phyloP scores from a whole-genome alignment of 352 stramenopile genomes.

The Phytopythium ostracodes region DNA sequence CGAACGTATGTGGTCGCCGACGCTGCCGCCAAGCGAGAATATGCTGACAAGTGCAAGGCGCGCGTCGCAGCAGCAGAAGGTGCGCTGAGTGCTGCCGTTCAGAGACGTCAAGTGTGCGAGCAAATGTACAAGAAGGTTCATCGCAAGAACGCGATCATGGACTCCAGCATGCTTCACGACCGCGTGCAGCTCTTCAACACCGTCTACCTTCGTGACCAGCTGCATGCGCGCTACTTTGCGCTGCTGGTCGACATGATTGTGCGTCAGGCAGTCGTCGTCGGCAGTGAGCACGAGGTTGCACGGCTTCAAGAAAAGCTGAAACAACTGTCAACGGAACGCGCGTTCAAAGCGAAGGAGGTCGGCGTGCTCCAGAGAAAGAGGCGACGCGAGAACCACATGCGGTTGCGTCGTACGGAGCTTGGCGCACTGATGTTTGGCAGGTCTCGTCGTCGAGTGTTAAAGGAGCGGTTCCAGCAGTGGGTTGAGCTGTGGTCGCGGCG shows the following conservation, averaged over 20 bases:
- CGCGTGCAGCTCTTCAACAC: slow-evolving; percentile 64
- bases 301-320: slow-evolving; percentile 29
- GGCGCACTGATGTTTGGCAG: slow-evolving; percentile 48
- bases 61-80: slow-evolving; percentile 27
- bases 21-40: slow-evolving; percentile 37
- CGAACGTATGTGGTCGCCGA: slow-evolving; percentile 53
- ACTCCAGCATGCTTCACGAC: slow-evolving; percentile 64
- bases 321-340: slow-evolving; percentile 33
- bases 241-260: slow-evolving; percentile 58
- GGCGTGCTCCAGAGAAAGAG: slow-evolving; percentile 43
- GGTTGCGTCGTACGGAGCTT: slow-evolving; percentile 41
- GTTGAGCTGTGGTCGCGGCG: slow-evolving; percentile 52
- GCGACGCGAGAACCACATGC: slow-evolving; percentile 36
- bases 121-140: slow-evolving; percentile 41
- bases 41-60: slow-evolving; percentile 39
- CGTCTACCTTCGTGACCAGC: slow-evolving; percentile 44
- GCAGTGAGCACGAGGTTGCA: slow-evolving; percentile 37
- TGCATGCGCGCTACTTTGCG: slow-evolving; percentile 53
- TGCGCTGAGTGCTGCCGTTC: slow-evolving; percentile 25
- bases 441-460: slow-evolving; percentile 27
- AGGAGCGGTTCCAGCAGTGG: slow-evolving; percentile 59
- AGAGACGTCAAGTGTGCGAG: slow-evolving; percentile 31
- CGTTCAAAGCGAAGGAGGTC: slow-evolving; percentile 50
- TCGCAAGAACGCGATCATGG: slow-evolving; percentile 51
- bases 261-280: slow-evolving; percentile 35